Conservation (phyloP, 2,329 filamentous ascomycete genomes). For the Corynespora cassiicola region DNA sequence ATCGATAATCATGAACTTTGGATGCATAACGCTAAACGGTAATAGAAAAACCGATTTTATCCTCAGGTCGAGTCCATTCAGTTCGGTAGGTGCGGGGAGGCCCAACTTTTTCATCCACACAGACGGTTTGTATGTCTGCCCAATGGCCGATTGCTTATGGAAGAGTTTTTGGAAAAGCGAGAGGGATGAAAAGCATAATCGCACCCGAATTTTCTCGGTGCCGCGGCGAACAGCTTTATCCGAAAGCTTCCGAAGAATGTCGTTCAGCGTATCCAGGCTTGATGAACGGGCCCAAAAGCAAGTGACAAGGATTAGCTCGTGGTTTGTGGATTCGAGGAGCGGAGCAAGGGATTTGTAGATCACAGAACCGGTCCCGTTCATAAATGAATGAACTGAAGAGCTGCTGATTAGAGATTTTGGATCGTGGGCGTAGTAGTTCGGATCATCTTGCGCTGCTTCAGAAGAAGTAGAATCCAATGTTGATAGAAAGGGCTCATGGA, state of each 20-base stretch:
- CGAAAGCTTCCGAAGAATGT: slow-evolving; percentile 67
- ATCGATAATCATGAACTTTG: slow-evolving; percentile 81
- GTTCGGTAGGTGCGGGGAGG: slow-evolving; percentile 63
- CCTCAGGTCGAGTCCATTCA: slow-evolving; percentile 68
- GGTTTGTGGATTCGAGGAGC: slow-evolving; percentile 64
- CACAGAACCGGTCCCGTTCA: slow-evolving; percentile 53
- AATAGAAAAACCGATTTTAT: slow-evolving; percentile 81
- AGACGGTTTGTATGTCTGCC: slow-evolving; percentile 65
- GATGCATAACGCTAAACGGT: slow-evolving; percentile 86
- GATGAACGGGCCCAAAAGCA: slow-evolving; percentile 80
- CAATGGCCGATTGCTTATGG: slow-evolving; percentile 69
- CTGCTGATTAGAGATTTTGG: slow-evolving; percentile 42
- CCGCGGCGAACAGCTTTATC: slow-evolving; percentile 44
- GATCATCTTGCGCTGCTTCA: slow-evolving; percentile 36
- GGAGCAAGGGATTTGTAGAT: slow-evolving; percentile 61
- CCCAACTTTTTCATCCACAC: slow-evolving; percentile 69
- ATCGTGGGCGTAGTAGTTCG: slow-evolving; percentile 48
- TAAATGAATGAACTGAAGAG: slow-evolving; percentile 43
- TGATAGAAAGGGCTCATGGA: slow-evolving; percentile 36
- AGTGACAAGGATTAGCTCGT: slow-evolving; percentile 77
- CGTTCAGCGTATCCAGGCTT: slow-evolving; percentile 64
- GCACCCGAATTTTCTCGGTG: slow-evolving; percentile 61
- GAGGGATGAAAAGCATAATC: slow-evolving; percentile 78
- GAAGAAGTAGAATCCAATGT: slow-evolving; percentile 28
- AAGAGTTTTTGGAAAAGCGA: slow-evolving; percentile 77